Evolutionary conservation across 768 basidiomycete species (phyloP).

Genomic region (Amanita thiersii): DNA sequence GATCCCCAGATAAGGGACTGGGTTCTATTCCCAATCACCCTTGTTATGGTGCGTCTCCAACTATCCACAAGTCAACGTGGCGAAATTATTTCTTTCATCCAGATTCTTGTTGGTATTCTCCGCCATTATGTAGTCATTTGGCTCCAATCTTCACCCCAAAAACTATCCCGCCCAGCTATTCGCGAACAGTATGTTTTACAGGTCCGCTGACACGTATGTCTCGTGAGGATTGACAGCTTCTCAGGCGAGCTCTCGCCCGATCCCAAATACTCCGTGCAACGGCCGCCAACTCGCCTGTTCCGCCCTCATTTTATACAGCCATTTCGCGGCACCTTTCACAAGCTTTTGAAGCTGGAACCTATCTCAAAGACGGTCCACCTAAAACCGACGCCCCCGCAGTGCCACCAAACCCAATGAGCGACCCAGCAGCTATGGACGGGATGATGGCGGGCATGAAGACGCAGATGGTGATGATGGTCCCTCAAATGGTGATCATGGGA

Average conservation of each 20-base stretch:
- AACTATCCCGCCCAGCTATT: constrained; percentile 63
- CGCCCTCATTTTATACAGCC: constrained; percentile 60
- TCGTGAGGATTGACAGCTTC: background rate
- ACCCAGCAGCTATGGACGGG: constrained; percentile 91
- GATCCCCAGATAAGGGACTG: constrained; percentile 95
- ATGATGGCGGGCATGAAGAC: constrained; percentile 99
- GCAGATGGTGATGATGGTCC: constrained; percentile 98
- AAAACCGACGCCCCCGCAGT: constrained; percentile 48
- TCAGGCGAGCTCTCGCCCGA: constrained; percentile 69
- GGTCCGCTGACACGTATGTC: background rate
- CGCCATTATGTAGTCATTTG: constrained; percentile 88
- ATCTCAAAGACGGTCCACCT: constrained; percentile 80
- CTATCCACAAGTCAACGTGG: background rate
- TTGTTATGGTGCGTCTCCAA: constrained; percentile 75
- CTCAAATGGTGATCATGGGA: constrained; percentile 98
- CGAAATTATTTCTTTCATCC: constrained; percentile 2
- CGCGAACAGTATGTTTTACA: constrained; percentile 78
- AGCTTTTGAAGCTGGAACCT: constrained; percentile 67
- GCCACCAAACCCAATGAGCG: constrained; percentile 78
- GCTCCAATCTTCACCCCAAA: constrained; percentile 80
- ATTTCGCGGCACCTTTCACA: constrained; percentile 69
- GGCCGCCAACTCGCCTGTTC: constrained; percentile 74
- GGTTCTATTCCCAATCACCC: constrained; percentile 93
- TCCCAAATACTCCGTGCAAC: constrained; percentile 81
- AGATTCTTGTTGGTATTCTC: constrained; percentile 91